Evolutionary conservation across 208 protist genomes (phyloP).

Genomic region (Naegleria lovaniensis): DNA sequence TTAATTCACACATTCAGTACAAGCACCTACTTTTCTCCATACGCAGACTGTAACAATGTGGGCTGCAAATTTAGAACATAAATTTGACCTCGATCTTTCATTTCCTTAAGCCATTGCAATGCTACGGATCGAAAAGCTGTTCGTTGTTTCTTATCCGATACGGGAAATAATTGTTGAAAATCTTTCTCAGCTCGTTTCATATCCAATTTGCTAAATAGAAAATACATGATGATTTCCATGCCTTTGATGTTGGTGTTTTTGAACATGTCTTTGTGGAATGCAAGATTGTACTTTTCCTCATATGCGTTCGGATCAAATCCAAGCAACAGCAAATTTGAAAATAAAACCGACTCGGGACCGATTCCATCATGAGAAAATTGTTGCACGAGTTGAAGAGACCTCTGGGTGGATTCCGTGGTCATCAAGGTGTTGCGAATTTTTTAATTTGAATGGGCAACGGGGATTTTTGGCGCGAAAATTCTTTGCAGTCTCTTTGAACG

Average conservation of each 20-base stretch:
- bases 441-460: too few species aligned
- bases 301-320: not conserved
- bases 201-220: not conserved
- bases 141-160: not conserved
- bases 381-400: too few species aligned
- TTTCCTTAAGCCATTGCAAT: not conserved
- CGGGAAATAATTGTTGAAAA: not conserved
- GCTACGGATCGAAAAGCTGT: not conserved
- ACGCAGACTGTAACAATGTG: not conserved
- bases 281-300: not conserved
- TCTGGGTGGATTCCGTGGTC: too few species aligned
- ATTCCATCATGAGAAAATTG: not conserved
- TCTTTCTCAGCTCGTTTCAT: not conserved
- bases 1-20: not conserved
- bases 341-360: not conserved
- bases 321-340: constrained; percentile 13
- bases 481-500: too few species aligned
- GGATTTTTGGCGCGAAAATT: too few species aligned
- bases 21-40: not conserved
- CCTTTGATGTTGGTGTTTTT: constrained; percentile 13
- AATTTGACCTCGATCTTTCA: not conserved
- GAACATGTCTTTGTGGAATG: constrained; percentile 24
- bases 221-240: constrained; percentile 16
- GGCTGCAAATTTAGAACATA: not conserved
- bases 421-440: too few species aligned